Base-by-base conservation (phyloP, 805 yeast species). In the Sungouiella blattae region DNA sequence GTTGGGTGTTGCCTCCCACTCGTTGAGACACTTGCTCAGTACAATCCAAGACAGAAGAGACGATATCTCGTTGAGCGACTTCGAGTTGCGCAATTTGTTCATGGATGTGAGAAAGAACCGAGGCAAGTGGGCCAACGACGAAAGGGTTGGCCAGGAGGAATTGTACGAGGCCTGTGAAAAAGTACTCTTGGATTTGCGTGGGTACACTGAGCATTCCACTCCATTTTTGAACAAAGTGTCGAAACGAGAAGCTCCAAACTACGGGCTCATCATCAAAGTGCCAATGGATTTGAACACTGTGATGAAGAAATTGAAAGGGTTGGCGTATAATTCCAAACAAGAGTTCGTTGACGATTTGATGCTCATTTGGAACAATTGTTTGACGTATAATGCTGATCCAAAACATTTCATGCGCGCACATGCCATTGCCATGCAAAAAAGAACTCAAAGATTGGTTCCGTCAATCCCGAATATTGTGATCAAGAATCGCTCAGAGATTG, bases 231-330 rank as follows among this genome's bases (percentile, higher is more conserved):
- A 89, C 62, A 86, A 87, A 54, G 99, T 93, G n/a, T 87, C 93
- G 39, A 93, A 93, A 56, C 74, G 98, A 37, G 99, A 93, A 52
- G 99, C 99, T 0, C 99, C 98, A 6, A 93, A 93, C 55, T 93
- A 93, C 60, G 87, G 87, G 46, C 81, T 83, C 37, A 73, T 93
- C 27, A 91, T 93, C 51, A 89, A 87, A 50, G 78, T 77, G 39
- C 98, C 99, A 15, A 93, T 93, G 99, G 99, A 93, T 55, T 68
- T 93, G 47, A 89, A 88, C 53, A 91, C 97, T 0, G 96, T 94
- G 11, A 71, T 87, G 79, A 89, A 88, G 53, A 93, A 91, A 57
- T 64, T 94, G 50, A 88, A 88, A 53, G 67, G 73, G 4, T 78
- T 86, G 42, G 91, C 86, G 49, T 93, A 93, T 60, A 75, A 73